Base-by-base conservation (phyloP, 1,139 yeast genomes). In the Yamadazyma conglobata region DNA sequence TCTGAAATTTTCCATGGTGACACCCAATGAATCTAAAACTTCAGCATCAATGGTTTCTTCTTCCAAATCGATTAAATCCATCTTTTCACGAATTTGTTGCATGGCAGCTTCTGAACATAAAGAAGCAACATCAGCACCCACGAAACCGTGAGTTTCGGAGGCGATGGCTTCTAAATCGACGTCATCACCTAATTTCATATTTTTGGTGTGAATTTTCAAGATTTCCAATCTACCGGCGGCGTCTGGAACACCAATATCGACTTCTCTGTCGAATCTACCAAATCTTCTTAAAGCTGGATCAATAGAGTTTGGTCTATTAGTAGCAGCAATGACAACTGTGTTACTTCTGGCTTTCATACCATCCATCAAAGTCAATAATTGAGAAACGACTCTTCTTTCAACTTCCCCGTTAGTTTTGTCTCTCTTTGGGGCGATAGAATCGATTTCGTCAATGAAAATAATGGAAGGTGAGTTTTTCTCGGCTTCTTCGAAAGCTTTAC, bases 361-460 rank as follows among this genome's bases (percentile, higher is more conserved):
- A 60, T 91, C 98, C 98, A 91, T 91, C 50, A 91, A 76, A 15
- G 98, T 91, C 58, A 91, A 77, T 54, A 91, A 75, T 69, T 91
- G 98, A 17, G 97, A 89, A 38, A 91, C 98, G 38, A 91, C 98
- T 71, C 99, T 84, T 69, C 98, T 82, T 54, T 68, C 75, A 47
- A 93, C 98, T 67, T 93, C 99, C 69, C 99, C 98, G 56, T 91
- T 91, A 35, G 98, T 89, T 79, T 93, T 93, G 70, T 91, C 98
- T 74, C 99, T 87, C 81, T 91, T 91, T 58, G 98, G 98, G 34
- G 99, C 98, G 54, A 91, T 93, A 10, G 97, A 89, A 60, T 91
- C 99, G 47, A 91, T 93, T 68, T 91, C 99, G 66, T 91, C 99
- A 53, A 91, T 91, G 66, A 91, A 93, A 46, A 91, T 91, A 53